Evolutionary conservation across 768 basidiomycete species (phyloP), one percentile per base, ranked within the genome.

Genomic region (Boletus rex-veris): DNA sequence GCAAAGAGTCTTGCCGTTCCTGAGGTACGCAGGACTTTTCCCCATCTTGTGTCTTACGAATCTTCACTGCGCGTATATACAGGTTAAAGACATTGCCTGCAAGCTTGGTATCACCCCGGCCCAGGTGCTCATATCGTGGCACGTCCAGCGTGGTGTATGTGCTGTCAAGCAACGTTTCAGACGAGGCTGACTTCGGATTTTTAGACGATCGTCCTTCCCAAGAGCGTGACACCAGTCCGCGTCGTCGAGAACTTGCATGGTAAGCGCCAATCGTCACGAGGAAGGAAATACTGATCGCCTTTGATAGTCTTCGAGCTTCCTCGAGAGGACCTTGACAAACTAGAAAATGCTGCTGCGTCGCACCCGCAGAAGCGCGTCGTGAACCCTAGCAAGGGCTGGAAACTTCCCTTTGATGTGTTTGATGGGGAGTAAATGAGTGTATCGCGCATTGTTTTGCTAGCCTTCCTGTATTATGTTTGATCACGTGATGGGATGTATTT

Each of bases 81-180:
- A 82, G 77, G 77, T 86, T 16, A 77, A 80, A 61, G 66, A 73
- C 38, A 81, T 88, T 53, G 85, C 87, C 15, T 61, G 76, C 50
- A 77, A 82, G 55, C 77, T 88, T 50, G 78, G 80, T 4, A 82
- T 90, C 49, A 88, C 86, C 4, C 88, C 87, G 19, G 88, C 88
- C 4, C 86, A 88, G 62, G 85, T 84, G 26, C 74, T 88, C 47
- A 81, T 89, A 61, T 84, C 82, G 1, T 90, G 89, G 88, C 82
- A 84, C 61, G 77, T 88, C 45, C 87, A 88, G 68, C 82, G 86
- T 19, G 87, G 89, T 10, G 85, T 87, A 64, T 41, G 82, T 74
- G 28, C 4, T 31, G 11, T 35, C 10, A 3, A 5, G 24, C 1
- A 28, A n/a, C 11, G 0, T 33, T 44, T 10, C 14, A 3, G 36